Evolutionary conservation across 805 yeast species (phyloP).

Genomic region (Candida cerambycidarum): DNA sequence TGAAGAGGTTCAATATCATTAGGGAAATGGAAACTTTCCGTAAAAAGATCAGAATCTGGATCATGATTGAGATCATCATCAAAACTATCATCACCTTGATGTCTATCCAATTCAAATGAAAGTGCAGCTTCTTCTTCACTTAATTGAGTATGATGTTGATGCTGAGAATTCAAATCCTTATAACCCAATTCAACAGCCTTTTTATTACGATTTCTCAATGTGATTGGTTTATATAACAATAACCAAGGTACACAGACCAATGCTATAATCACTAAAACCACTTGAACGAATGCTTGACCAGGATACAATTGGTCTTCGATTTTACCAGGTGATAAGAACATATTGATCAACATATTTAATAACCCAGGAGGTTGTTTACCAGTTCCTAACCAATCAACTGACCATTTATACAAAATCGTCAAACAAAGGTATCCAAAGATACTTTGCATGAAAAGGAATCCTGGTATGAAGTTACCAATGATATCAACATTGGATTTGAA

Average conservation of each 20-base stretch:
- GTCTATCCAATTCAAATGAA: constrained; percentile 15
- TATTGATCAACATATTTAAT: constrained; percentile 70
- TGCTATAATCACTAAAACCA: constrained; percentile 56
- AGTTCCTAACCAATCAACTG: constrained; percentile 65
- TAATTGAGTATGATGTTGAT: constrained; percentile 28
- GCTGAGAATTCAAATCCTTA: constrained; percentile 33
- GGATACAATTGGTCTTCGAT: constrained; percentile 65
- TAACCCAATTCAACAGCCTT: constrained; percentile 37
- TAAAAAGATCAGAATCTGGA: constrained; percentile 15
- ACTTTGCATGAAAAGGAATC: constrained; percentile 71
- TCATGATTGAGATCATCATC: constrained; percentile 13
- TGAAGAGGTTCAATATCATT: constrained; percentile 40
- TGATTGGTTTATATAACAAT: constrained; percentile 62
- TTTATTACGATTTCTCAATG: constrained; percentile 37
- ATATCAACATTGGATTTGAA: constrained; percentile 64
- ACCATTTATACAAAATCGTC: constrained; percentile 74
- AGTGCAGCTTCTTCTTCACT: constrained; percentile 44
- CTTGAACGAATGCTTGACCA: constrained; percentile 64
- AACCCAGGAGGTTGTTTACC: constrained; percentile 68
- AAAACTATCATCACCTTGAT: constrained; percentile 13
- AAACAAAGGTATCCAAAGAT: constrained; percentile 70
- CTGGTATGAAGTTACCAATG: constrained; percentile 72
- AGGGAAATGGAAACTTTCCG: constrained; percentile 35
- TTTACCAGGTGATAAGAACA: constrained; percentile 73
- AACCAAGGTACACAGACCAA: constrained; percentile 75